phyloP scores from a whole-genome alignment of 768 basidiomycete genomes.

The Pulveroboletus sp. region DNA sequence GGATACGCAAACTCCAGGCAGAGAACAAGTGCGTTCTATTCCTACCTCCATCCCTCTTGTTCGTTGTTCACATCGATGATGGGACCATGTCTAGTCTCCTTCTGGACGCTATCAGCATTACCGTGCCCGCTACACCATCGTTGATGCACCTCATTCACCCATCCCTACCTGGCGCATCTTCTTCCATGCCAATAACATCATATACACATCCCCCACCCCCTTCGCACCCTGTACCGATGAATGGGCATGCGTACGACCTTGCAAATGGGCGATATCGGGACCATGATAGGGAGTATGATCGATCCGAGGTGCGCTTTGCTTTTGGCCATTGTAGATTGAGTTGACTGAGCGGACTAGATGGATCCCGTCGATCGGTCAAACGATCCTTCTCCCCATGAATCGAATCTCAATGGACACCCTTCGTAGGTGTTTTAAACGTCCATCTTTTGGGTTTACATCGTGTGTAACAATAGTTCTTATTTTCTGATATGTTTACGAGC shows the following conservation, averaged over 20 bases:
- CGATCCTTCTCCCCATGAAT: constrained; percentile 20
- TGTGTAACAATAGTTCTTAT: neutral
- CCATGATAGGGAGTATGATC: constrained; percentile 23
- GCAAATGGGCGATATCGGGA: constrained; percentile 28
- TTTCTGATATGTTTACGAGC: neutral
- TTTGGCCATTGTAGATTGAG: neutral
- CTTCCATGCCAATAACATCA: constrained; percentile 17
- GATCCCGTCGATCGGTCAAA: constrained; percentile 17
- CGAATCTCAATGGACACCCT: constrained; percentile 23
- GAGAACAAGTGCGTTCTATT: constrained; percentile 30
- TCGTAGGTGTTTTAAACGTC: constrained; percentile 8
- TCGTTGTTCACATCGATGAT: no score
- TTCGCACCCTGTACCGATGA: constrained; percentile 14
- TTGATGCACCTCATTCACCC: constrained; percentile 30
- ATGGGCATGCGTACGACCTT: constrained; percentile 24
- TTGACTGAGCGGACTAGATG: neutral
- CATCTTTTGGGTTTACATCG: neutral
- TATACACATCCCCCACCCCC: constrained; percentile 10
- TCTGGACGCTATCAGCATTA: constrained; percentile 32
- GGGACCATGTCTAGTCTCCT: constrained; percentile 21
- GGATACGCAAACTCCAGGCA: constrained; percentile 29
- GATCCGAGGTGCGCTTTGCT: constrained; percentile 10
- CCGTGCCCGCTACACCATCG: constrained; percentile 31
- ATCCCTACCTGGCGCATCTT: constrained; percentile 22
- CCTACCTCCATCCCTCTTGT: neutral